Percentiles rank a stretch among this genome's conserved stretches.
These are phyloP conservation scores for Psilocybe cubensis DNA, from an alignment of 768 basidiomycete species.

Conservation along the genomic window DNA sequence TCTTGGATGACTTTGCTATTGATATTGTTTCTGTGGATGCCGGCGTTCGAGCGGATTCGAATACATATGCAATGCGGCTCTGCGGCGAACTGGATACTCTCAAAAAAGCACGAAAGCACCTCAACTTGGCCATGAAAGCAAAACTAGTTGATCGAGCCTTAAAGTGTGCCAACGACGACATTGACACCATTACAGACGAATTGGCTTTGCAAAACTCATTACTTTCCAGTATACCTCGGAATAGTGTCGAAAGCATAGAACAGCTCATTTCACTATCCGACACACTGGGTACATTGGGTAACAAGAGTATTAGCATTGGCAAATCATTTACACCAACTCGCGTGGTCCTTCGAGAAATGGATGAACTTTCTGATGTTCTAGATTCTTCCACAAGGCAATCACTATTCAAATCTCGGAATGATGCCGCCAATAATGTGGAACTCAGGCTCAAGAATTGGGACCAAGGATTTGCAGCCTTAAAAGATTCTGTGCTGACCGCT, in stretches of 20 bases:
- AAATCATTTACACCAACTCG: slow-evolving; percentile 57
- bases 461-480: slow-evolving; percentile 44
- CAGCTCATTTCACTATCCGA: slow-evolving; percentile 35
- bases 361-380: slow-evolving; percentile 43
- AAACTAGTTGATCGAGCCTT: slow-evolving; percentile 53
- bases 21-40: slow-evolving; percentile 64
- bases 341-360: slow-evolving; percentile 59
- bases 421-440: slow-evolving; percentile 56
- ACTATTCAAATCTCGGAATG: slow-evolving; percentile 51
- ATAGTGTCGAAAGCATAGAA: slow-evolving; percentile 26
- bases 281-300: slow-evolving; percentile 26
- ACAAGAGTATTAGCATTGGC: slow-evolving; percentile 23
- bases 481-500: slow-evolving; percentile 42
- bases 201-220: slow-evolving; percentile 41
- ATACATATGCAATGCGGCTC: slow-evolving; percentile 68
- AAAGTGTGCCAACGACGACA: slow-evolving; percentile 35
- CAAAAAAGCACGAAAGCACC: slow-evolving; percentile 46
- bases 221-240: slow-evolving; percentile 27
- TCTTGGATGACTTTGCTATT: slow-evolving; percentile 49
- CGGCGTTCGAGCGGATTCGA: slow-evolving; percentile 68
- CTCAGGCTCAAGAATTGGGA: slow-evolving; percentile 51
- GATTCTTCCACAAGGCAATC: slow-evolving; percentile 50
- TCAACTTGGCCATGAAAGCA: slow-evolving; percentile 57
- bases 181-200: slow-evolving; percentile 42
- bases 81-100: slow-evolving; percentile 56